These are phyloP conservation scores for Diversispora eburnea DNA, from an alignment of 192 early-diverging fungal genomes.

Conservation along the genomic window DNA sequence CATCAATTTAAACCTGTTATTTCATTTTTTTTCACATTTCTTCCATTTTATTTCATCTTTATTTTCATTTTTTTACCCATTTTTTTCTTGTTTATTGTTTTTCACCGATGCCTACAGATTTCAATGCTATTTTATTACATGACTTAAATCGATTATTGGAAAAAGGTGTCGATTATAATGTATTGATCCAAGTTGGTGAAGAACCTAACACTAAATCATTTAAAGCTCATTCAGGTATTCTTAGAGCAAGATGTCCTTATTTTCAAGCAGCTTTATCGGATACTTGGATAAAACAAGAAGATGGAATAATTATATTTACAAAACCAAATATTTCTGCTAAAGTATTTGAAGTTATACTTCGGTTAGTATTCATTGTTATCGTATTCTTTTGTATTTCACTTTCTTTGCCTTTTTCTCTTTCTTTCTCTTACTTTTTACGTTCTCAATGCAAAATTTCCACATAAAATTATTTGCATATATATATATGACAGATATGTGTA, in stretches of 20 bases:
- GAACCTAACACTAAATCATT: slow-evolving; percentile 16
- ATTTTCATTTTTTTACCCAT: no score
- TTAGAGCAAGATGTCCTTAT: slow-evolving; percentile 9
- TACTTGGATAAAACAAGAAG: slow-evolving; percentile 8
- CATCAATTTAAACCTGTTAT: no score
- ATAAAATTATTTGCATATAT: not conserved
- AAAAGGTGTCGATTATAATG: slow-evolving; percentile 4
- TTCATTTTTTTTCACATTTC: no score
- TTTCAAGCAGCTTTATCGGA: slow-evolving; percentile 17
- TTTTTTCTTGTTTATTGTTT: no score
- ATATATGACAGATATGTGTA: slow-evolving; percentile 9
- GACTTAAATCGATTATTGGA: slow-evolving; percentile 11
- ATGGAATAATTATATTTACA: slow-evolving; percentile 4
- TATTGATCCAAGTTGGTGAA: slow-evolving; percentile 11
- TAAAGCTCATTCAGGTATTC: slow-evolving; percentile 8
- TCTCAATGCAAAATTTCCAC: no score
- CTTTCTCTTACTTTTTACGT: no score
- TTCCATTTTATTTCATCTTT: no score
- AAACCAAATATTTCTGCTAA: slow-evolving; percentile 9
- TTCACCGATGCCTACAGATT: not conserved
- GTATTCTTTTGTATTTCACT: not conserved
- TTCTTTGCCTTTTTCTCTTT: no score
- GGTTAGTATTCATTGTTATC: not conserved
- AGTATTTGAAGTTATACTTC: slow-evolving; percentile 21
- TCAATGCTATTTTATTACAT: slow-evolving; percentile 1